Conservation (phyloP, 495 filamentous ascomycete species). For the Apiosordaria backusii region DNA sequence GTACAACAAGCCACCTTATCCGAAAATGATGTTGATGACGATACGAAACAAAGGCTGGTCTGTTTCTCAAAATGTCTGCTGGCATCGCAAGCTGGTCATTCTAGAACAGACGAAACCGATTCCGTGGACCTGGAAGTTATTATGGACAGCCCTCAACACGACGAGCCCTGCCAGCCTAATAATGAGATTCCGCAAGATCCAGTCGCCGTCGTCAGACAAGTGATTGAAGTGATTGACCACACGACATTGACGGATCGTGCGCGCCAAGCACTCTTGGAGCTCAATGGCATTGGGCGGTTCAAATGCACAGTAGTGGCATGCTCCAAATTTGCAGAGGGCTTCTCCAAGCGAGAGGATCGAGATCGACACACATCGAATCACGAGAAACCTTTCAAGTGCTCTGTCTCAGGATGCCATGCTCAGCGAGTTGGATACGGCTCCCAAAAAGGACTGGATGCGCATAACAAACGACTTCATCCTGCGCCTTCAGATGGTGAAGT, state of each 20-base stretch:
- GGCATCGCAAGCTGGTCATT: neutral
- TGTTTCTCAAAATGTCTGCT: neutral
- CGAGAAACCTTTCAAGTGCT: neutral
- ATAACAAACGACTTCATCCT: neutral
- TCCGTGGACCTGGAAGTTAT: neutral
- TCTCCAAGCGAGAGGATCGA: neutral
- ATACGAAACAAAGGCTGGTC: neutral
- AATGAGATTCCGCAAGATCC: neutral
- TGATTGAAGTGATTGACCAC: neutral
- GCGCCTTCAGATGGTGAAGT: neutral
- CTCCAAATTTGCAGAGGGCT: neutral
- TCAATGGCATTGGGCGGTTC: neutral
- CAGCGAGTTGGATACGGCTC: neutral
- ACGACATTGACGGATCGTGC: neutral
- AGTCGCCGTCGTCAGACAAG: neutral
- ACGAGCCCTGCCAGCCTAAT: neutral
- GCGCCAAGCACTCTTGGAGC: neutral
- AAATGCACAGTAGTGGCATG: slow-evolving; percentile 5
- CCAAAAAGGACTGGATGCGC: neutral
- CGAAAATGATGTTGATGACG: neutral
- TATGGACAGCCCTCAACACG: neutral
- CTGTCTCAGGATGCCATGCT: neutral
- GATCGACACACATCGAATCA: neutral
- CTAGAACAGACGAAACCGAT: neutral
- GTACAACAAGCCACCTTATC: neutral